phyloP scores from a whole-genome alignment of 2,329 filamentous ascomycete species.

The Colletotrichum echinochloae region DNA sequence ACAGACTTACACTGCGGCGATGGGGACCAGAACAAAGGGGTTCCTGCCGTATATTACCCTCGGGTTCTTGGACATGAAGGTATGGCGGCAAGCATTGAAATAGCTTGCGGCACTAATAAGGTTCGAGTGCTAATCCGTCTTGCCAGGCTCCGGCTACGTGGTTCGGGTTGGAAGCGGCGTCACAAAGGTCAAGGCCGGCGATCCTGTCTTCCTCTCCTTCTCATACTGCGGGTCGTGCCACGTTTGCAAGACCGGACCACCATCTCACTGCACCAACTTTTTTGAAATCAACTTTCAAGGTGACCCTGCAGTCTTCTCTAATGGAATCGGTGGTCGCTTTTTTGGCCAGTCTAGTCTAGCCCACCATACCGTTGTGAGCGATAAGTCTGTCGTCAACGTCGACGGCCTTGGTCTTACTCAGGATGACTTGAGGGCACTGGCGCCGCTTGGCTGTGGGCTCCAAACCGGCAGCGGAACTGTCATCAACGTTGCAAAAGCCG shows the following conservation, averaged over 20 bases:
- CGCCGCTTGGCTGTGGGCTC: conserved; percentile 52
- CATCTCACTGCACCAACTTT: conserved; percentile 62
- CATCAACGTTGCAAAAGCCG: conserved; percentile 48
- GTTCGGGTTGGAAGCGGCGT: conserved; percentile 55
- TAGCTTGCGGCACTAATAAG: too few relatives aligned
- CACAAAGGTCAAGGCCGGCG: conserved; percentile 61
- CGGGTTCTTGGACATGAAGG: conserved; percentile 66
- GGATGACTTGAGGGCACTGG: conserved; percentile 47
- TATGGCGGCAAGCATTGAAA: conserved; percentile 30
- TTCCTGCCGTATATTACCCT: conserved; percentile 42
- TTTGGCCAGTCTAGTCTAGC: conserved; percentile 53
- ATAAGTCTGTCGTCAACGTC: conserved; percentile 47
- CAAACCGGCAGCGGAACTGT: conserved; percentile 53
- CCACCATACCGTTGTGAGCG: conserved; percentile 46
- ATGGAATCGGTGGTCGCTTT: conserved; percentile 44
- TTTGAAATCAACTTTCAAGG: conserved; percentile 60
- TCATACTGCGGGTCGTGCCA: conserved; percentile 55
- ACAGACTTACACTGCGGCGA: conserved; percentile 63
- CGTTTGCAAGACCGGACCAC: conserved; percentile 58
- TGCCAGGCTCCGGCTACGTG: conserved; percentile 59
- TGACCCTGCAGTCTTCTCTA: conserved; percentile 26
- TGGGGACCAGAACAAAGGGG: conserved; percentile 35
- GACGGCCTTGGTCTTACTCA: conserved; percentile 14
- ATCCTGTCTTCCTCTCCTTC: conserved; percentile 64
- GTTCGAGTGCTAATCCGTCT: not conserved